Evolutionary conservation across 148 eudicot genomes (phyloP).

Genomic region (Amaranthus cruentus): DNA sequence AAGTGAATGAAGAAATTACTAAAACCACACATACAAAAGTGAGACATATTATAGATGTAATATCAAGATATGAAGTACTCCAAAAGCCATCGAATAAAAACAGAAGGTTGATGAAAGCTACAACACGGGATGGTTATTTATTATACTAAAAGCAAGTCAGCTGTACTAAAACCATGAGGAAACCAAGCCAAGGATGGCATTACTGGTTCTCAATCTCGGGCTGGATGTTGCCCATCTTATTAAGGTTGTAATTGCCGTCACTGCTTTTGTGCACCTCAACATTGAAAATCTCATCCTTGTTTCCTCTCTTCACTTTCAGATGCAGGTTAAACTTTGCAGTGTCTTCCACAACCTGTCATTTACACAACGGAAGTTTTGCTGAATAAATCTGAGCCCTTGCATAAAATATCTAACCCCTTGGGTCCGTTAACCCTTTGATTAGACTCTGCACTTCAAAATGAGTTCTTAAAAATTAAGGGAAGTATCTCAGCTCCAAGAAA

Average conservation of each 20-base stretch:
- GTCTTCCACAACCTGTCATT: constrained; percentile 49
- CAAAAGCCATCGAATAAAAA: too few species aligned
- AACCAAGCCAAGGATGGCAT: neutral
- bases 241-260: constrained; percentile 64
- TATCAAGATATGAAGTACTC: neutral
- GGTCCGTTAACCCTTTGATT: too few species aligned
- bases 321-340: constrained; percentile 59
- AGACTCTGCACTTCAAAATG: neutral
- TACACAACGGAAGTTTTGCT: too few species aligned
- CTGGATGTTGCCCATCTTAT: constrained; percentile 44
- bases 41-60: neutral
- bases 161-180: neutral
- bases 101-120: too few species aligned
- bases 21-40: neutral
- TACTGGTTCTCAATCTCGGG: constrained; percentile 21
- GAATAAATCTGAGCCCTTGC: too few species aligned
- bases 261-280: constrained; percentile 79
- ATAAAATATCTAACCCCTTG: too few species aligned
- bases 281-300: constrained; percentile 70
- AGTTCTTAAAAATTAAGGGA: neutral
- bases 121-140: neutral
- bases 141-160: constrained; percentile 7
- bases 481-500: neutral
- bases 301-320: constrained; percentile 77
- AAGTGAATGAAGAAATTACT: too few species aligned